Base-by-base conservation (phyloP, 2,329 filamentous ascomycete species). In the Falciphora oryzae region DNA sequence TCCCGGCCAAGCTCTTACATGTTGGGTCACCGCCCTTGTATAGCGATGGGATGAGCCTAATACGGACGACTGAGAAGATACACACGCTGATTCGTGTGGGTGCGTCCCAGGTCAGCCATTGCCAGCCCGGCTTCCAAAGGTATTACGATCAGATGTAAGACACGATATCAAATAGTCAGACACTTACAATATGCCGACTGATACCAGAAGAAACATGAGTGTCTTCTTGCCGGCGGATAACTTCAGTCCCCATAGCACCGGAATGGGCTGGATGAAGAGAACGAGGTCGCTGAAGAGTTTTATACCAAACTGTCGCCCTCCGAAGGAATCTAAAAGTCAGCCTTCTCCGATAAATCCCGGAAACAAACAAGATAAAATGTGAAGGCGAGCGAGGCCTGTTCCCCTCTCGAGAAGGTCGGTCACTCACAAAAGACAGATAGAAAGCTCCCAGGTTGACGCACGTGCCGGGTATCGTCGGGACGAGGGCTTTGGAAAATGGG, bases 211-310 rank as follows among this genome's bases (percentile, higher is more conserved):
- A 27, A 57, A 35, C 11, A 57, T 25, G 28, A 18, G 3, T 1
- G 31, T 28, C 32, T 57, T 62, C 50, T 63, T 63, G 22, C 50
- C 44, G 44, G 14, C 18, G 18, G 60, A 44, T 27, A 65, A 18
- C n/a, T 38, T 50, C 3, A 65, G 53, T 4, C 35, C 32, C 28
- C 61, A 65, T 18, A 65, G 29, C 14, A 53, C 28, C 11, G 64
- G 53, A 16, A 65, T 59, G 29, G 64, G 64, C 31, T 65, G 59
- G 27, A 50, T 32, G 28, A 65, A 65, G n/a, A 65, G 50, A 57
- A 59, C 16, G n/a, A 65, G 2, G 35, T 65, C 60, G 32, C 35
- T 65, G 50, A 50, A 13, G 50, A 63, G 14, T 38, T 65, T 65
- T 28, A 63, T 27, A 18, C 14, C 60, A 63, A 65, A 65, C 64